These are phyloP conservation scores for Hortiboletus campestris DNA, from an alignment of 768 basidiomycete genomes.

Conservation along the genomic window DNA sequence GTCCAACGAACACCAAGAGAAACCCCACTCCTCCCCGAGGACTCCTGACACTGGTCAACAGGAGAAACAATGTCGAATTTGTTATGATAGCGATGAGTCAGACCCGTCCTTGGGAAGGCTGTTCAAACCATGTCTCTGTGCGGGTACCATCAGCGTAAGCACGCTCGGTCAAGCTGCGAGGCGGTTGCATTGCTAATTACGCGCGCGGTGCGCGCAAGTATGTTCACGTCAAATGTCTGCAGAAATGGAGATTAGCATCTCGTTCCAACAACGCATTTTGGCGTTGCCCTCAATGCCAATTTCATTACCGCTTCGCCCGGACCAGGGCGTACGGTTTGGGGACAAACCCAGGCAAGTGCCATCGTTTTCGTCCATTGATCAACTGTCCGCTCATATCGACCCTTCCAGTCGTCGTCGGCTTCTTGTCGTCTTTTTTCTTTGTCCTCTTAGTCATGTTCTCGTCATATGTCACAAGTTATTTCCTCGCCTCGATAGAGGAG, in stretches of 20 bases:
- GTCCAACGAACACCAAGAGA: constrained; percentile 17
- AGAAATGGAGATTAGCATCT: constrained; percentile 69
- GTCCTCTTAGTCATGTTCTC: constrained; percentile 63
- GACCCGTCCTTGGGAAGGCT: constrained; percentile 67
- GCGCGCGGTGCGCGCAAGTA: constrained; percentile 42
- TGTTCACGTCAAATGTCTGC: constrained; percentile 78
- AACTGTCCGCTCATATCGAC: constrained; percentile 12
- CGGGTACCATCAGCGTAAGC: constrained; percentile 71
- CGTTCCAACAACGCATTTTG: constrained; percentile 68
- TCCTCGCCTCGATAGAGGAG: constrained; percentile 61
- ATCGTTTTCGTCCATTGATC: constrained; percentile 1
- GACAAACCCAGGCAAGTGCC: constrained; percentile 63
- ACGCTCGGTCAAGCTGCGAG: neutral
- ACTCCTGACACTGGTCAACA: constrained; percentile 25
- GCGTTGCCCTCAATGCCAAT: constrained; percentile 76
- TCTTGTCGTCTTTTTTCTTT: constrained; percentile 60
- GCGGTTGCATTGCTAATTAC: constrained; percentile 19
- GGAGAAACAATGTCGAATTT: constrained; percentile 81
- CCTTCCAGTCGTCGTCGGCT: constrained; percentile 58
- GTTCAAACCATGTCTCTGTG: constrained; percentile 69
- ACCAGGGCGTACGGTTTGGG: constrained; percentile 70
- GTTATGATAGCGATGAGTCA: constrained; percentile 64
- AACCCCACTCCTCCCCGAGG: neutral
- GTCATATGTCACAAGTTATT: constrained; percentile 67
- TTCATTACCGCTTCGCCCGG: constrained; percentile 72